These are phyloP conservation scores for Diaporthe helianthi DNA, from an alignment of 2,329 filamentous ascomycete species.

Conservation along the genomic window DNA sequence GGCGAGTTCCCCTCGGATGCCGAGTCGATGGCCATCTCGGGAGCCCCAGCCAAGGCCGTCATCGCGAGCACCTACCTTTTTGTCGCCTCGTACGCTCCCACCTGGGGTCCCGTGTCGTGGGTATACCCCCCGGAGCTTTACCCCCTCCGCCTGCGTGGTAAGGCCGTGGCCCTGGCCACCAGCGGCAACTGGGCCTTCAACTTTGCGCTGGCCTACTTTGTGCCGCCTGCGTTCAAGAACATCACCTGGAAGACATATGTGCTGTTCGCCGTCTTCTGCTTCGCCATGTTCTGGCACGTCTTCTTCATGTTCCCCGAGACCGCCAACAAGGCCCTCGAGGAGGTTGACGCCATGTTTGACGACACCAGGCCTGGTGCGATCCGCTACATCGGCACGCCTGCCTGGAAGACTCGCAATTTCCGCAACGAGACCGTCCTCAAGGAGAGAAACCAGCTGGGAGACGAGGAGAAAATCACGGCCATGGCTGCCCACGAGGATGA, in stretches of 20 bases:
- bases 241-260: constrained; percentile 48
- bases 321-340: constrained; percentile 46
- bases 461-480: constrained; percentile 44
- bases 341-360: constrained; percentile 45
- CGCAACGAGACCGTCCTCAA: constrained; percentile 42
- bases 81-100: constrained; percentile 58
- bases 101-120: constrained; percentile 54
- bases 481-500: constrained; percentile 38
- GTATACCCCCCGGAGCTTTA: constrained; percentile 57
- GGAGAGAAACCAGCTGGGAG: constrained; percentile 46
- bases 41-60: constrained; percentile 60
- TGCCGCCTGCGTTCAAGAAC: constrained; percentile 46
- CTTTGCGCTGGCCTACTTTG: constrained; percentile 49
- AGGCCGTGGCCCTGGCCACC: constrained; percentile 46
- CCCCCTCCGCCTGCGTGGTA: constrained; percentile 49
- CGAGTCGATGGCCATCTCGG: constrained; percentile 56
- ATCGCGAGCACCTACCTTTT: constrained; percentile 73
- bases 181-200: constrained; percentile 50
- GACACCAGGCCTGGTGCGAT: constrained; percentile 46
- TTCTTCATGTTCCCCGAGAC: constrained; percentile 47
- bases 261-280: constrained; percentile 45
- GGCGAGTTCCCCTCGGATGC: constrained; percentile 48
- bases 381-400: constrained; percentile 49
- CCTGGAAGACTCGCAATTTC: constrained; percentile 51
- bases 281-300: constrained; percentile 44